Evolutionary conservation across 2,329 filamentous ascomycete species (phyloP).

Genomic region (Aspergillus latus): DNA sequence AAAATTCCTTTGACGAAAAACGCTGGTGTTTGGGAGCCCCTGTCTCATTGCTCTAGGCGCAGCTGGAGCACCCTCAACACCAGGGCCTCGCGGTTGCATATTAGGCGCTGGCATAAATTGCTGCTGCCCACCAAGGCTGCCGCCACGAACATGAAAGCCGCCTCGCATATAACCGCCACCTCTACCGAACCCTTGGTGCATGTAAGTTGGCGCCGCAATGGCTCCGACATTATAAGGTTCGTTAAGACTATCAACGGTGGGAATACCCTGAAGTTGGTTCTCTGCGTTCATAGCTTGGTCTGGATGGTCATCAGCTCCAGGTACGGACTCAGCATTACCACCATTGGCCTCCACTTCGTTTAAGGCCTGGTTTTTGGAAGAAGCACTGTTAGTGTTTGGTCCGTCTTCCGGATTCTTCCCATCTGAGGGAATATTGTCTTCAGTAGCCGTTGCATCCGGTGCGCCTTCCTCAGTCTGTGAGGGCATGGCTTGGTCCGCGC

Average conservation of each 20-base stretch:
- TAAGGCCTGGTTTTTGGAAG: constrained; percentile 28
- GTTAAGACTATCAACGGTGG: constrained; percentile 34
- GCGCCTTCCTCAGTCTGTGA: constrained; percentile 20
- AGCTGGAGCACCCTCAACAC: constrained; percentile 72
- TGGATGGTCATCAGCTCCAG: constrained; percentile 13
- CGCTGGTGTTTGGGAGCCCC: constrained; percentile 78
- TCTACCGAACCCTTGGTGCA: constrained; percentile 39
- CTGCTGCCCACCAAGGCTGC: constrained; percentile 30
- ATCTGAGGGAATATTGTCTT: constrained; percentile 18
- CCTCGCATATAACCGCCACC: constrained; percentile 47
- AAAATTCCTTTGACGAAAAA: constrained; percentile 61
- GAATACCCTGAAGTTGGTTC: constrained; percentile 30
- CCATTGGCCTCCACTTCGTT: constrained; percentile 15
- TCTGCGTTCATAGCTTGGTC: constrained; percentile 20
- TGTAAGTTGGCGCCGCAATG: constrained; percentile 27
- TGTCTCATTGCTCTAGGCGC: constrained; percentile 94
- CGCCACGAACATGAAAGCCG: constrained; percentile 44
- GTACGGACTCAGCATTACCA: constrained; percentile 17
- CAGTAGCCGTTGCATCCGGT: constrained; percentile 8
- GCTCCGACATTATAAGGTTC: constrained; percentile 24
- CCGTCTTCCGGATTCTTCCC: constrained; percentile 35
- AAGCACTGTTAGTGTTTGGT: constrained; percentile 34
- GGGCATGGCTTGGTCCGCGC: constrained; percentile 27
- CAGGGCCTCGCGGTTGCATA: constrained; percentile 53
- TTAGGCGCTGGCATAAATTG: constrained; percentile 28